phyloP scores from a whole-genome alignment of 768 basidiomycete genomes.

The Rhizopogon rudus region DNA sequence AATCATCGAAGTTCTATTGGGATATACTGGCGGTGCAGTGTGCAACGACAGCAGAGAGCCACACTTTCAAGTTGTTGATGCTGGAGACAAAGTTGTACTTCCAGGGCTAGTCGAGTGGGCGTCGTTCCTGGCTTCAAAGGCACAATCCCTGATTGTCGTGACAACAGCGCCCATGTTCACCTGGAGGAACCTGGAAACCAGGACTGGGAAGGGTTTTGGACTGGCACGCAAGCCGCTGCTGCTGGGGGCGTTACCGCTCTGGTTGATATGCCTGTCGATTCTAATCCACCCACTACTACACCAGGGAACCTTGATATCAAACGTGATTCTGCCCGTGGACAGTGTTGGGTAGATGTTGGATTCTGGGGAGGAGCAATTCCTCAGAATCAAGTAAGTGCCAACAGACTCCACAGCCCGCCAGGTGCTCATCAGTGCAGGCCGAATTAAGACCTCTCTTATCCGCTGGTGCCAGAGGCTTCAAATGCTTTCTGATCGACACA shows the following conservation, averaged over 20 bases:
- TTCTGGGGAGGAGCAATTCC: constrained; percentile 93
- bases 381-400: constrained; percentile 64
- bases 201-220: constrained; percentile 91
- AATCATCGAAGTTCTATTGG: constrained; percentile 45
- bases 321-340: constrained; percentile 60
- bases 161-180: constrained; percentile 78
- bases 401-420: background rate
- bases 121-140: background rate
- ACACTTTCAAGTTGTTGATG: constrained; percentile 53
- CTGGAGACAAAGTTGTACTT: constrained; percentile 53
- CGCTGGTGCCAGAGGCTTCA: constrained; percentile 91
- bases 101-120: constrained; percentile 82
- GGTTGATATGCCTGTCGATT: constrained; percentile 98
- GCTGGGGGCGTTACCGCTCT: constrained; percentile 92
- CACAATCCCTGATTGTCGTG: background rate
- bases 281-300: constrained; percentile 93
- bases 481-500: constrained; percentile 94
- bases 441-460: constrained; percentile 72
- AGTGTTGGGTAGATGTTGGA: constrained; percentile 71
- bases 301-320: constrained; percentile 70
- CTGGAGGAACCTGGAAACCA: constrained; percentile 92
- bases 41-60: constrained; percentile 11
- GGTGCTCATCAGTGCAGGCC: constrained; percentile 33
- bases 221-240: constrained; percentile 88
- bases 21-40: constrained; percentile 27